Percentiles rank a stretch among this genome's conserved stretches.
Evolutionary conservation across 805 yeast genomes (phyloP).

Genomic region (Lipomyces kockii): DNA sequence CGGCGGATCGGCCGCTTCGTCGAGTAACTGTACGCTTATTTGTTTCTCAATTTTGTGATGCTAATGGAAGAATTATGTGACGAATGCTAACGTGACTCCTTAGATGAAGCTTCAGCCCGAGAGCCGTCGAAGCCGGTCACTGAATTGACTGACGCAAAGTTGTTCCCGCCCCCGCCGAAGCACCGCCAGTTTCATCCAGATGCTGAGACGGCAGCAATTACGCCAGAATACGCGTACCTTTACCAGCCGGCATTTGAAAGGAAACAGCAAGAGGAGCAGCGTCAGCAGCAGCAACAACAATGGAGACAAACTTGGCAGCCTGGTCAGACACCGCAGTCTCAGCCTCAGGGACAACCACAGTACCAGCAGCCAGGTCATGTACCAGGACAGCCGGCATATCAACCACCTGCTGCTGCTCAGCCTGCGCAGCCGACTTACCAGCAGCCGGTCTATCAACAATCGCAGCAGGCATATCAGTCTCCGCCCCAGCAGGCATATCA

Average conservation of each 20-base stretch:
- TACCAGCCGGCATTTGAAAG: slow-evolving; percentile 32
- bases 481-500: slow-evolving; percentile 24
- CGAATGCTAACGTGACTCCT: not conserved
- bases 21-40: not conserved
- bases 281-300: slow-evolving; percentile 21
- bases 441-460: slow-evolving; percentile 18
- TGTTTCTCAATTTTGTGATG: not conserved
- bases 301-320: slow-evolving; percentile 26
- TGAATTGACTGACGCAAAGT: slow-evolving; percentile 44
- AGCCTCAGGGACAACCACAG: slow-evolving; percentile 24
- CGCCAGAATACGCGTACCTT: slow-evolving; percentile 31
- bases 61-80: not conserved
- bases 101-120: slow-evolving; percentile 14
- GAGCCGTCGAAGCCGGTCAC: slow-evolving; percentile 39
- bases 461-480: slow-evolving; percentile 20
- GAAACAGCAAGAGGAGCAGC: slow-evolving; percentile 34
- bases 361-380: slow-evolving; percentile 17
- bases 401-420: slow-evolving; percentile 11
- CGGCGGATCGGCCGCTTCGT: not conserved
- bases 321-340: slow-evolving; percentile 28
- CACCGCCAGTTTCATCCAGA: slow-evolving; percentile 47
- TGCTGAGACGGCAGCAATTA: slow-evolving; percentile 34
- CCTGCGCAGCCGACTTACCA: slow-evolving; percentile 30
- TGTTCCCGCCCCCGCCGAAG: slow-evolving; percentile 55
- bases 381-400: slow-evolving; percentile 13